These are phyloP conservation scores for Carex parvula DNA, from an alignment of 176 grass and related monocot species.

Conservation along the genomic window DNA sequence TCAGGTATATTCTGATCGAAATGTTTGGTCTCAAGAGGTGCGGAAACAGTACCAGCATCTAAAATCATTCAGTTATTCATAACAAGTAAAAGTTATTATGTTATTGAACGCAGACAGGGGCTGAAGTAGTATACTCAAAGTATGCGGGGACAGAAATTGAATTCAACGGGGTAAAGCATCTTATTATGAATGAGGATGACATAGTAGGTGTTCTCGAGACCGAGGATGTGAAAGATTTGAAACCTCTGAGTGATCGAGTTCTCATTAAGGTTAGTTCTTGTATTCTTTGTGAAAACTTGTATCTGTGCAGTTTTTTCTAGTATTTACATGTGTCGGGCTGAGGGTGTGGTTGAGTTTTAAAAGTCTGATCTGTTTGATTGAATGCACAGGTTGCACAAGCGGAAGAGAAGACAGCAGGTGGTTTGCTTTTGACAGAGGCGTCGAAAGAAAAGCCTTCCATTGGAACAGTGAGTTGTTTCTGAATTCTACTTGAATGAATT, in stretches of 20 bases:
- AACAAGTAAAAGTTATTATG: background rate
- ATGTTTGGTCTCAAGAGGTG: background rate
- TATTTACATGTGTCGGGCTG: background rate
- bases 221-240: slow-evolving; percentile 64
- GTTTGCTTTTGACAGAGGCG: slow-evolving; percentile 57
- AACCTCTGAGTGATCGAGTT: slow-evolving; percentile 61
- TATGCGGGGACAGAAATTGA: slow-evolving; percentile 86
- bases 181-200: slow-evolving; percentile 79
- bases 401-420: slow-evolving; percentile 71
- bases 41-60: background rate
- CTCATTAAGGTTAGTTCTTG: slow-evolving; percentile 51
- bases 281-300: slow-evolving; percentile 16
- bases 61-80: background rate
- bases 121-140: slow-evolving; percentile 65
- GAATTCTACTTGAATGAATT: background rate
- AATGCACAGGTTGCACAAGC: slow-evolving; percentile 56
- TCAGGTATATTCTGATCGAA: background rate
- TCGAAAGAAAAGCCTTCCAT: slow-evolving; percentile 76
- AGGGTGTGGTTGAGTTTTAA: background rate
- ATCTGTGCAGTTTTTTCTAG: background rate
- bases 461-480: slow-evolving; percentile 47
- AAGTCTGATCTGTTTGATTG: background rate
- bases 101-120: slow-evolving; percentile 41
- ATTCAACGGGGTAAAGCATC: slow-evolving; percentile 66
- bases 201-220: slow-evolving; percentile 69